phyloP scores from a whole-genome alignment of 164 flowering plant genomes.

The Umbellularia californica region DNA sequence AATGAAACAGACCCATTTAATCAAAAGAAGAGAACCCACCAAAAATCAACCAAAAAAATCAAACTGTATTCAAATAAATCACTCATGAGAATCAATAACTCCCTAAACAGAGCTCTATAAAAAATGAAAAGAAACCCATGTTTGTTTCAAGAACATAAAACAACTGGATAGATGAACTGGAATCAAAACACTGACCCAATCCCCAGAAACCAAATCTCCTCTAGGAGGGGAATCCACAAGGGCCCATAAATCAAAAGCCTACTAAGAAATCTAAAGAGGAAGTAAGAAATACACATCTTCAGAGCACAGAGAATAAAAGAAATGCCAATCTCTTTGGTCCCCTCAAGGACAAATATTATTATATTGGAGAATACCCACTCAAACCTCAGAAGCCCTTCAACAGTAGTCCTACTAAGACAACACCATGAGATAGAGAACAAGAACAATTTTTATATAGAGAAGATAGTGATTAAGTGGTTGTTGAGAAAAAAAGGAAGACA shows the following conservation, averaged over 20 bases:
- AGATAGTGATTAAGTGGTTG: background rate
- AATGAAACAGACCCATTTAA: background rate
- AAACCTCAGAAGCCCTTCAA: background rate
- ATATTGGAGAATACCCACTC: background rate
- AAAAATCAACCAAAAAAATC: background rate
- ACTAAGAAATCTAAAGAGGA: background rate
- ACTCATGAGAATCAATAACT: background rate
- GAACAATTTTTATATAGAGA: background rate
- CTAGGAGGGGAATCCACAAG: background rate
- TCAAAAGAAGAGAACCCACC: background rate
- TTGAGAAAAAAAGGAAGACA: background rate
- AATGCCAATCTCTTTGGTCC: background rate
- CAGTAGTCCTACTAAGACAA: background rate
- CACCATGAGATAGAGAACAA: background rate
- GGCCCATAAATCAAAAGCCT: background rate
- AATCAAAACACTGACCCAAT: background rate
- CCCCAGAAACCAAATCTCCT: background rate
- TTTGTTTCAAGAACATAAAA: background rate
- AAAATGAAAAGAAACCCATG: background rate
- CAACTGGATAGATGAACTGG: background rate
- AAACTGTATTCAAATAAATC: too few relatives aligned
- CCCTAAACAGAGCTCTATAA: background rate
- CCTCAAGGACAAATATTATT: background rate
- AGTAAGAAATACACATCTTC: conserved; percentile 3
- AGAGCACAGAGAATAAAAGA: background rate